Percentiles rank a stretch among this genome's conserved stretches.
phyloP scores from a whole-genome alignment of 495 filamentous ascomycete species.

The Trypethelium eluteriae region DNA sequence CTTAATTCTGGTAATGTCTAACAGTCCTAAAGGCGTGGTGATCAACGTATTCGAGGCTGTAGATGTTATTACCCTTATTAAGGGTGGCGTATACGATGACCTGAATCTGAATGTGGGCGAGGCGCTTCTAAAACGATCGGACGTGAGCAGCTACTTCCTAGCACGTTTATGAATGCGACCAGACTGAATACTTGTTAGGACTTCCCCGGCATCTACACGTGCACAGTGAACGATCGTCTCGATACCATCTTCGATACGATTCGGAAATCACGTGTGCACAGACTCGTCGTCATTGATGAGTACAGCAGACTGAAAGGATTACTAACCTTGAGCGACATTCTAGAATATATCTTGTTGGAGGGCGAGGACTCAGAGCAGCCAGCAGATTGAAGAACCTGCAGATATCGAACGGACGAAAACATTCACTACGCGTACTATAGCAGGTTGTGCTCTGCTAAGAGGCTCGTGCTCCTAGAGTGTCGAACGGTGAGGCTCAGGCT shows the following conservation, averaged over 20 bases:
- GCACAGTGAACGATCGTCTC: constrained; percentile 79
- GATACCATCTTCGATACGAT: constrained; percentile 97
- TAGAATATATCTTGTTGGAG: constrained; percentile 86
- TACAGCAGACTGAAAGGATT: constrained; percentile 77
- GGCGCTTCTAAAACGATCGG: constrained; percentile 75
- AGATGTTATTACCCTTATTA: constrained; percentile 93
- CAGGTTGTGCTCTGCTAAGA: no score
- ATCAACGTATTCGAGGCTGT: constrained; percentile 98
- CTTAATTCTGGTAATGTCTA: neutral
- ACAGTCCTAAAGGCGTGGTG: constrained; percentile 50
- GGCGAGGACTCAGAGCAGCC: constrained; percentile 58
- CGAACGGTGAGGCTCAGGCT: no score
- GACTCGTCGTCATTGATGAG: constrained; percentile 87
- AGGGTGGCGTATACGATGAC: constrained; percentile 87
- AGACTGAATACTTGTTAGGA: constrained; percentile 48
- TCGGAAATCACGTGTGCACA: constrained; percentile 85
- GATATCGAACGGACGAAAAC: no score
- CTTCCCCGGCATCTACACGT: constrained; percentile 94
- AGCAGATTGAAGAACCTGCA: no score
- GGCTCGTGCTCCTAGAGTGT: no score
- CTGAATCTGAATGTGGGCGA: constrained; percentile 81
- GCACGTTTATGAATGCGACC: neutral
- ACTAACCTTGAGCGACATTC: constrained; percentile 89
- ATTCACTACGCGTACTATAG: no score
- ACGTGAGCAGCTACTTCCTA: constrained; percentile 42